phyloP scores from a whole-genome alignment of 371 early-diverging fungal genomes.

The Vittaforma corneae region DNA sequence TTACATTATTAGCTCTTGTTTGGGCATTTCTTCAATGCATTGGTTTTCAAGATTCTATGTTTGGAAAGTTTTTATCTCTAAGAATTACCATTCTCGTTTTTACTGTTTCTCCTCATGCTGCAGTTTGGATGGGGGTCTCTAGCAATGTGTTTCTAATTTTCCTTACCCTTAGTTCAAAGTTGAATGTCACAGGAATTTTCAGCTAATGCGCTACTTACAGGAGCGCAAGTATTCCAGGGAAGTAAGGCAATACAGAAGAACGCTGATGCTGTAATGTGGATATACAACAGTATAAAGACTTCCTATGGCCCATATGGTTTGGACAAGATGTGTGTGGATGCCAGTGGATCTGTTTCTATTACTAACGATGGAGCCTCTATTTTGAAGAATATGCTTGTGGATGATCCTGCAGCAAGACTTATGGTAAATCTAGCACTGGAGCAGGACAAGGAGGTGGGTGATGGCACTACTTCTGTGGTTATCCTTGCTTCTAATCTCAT shows the following conservation, averaged over 20 bases:
- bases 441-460: constrained; percentile 98
- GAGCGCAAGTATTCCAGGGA: constrained; percentile 20
- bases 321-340: constrained; percentile 99
- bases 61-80: neutral
- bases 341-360: constrained; percentile 94
- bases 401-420: constrained; percentile 89
- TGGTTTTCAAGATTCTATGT: neutral
- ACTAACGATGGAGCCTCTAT: constrained; percentile 99
- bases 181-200: constrained; percentile 36
- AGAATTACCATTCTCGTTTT: neutral
- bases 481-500: constrained; percentile 92
- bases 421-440: constrained; percentile 93
- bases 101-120: neutral
- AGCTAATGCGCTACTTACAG: constrained; percentile 34
- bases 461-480: constrained; percentile 99
- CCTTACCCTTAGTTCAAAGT: neutral
- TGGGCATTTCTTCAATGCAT: neutral
- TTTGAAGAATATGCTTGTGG: constrained; percentile 81
- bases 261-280: constrained; percentile 23
- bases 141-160: neutral
- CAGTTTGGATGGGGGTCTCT: neutral
- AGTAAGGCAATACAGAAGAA: constrained; percentile 31
- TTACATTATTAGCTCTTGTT: neutral
- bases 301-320: constrained; percentile 97
- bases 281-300: constrained; percentile 78